phyloP scores from a whole-genome alignment of 257 asterid genomes.

The Solanum raphanifolium region DNA sequence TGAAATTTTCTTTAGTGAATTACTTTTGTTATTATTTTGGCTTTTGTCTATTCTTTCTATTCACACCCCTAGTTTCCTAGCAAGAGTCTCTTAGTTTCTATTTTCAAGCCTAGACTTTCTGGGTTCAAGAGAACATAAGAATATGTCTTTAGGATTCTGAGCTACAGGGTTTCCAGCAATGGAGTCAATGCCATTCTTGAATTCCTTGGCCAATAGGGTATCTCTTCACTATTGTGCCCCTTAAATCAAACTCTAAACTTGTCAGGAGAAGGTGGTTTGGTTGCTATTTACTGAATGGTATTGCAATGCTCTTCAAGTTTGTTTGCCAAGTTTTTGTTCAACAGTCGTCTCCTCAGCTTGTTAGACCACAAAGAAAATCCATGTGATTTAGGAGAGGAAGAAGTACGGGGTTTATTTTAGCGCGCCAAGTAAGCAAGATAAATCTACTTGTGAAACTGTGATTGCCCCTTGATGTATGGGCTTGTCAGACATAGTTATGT shows the following conservation, averaged over 20 bases:
- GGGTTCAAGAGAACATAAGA: background rate
- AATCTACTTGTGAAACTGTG: background rate
- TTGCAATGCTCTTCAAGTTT: background rate
- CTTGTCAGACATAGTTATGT: background rate
- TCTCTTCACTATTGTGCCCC: background rate
- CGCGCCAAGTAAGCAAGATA: background rate
- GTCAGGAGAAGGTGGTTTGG: background rate
- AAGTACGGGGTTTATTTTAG: background rate
- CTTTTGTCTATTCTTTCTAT: background rate
- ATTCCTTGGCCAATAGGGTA: background rate
- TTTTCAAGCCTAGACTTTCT: background rate
- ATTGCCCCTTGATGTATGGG: background rate
- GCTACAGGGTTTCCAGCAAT: background rate
- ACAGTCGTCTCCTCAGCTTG: background rate
- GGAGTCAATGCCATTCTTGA: background rate
- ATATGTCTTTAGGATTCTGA: background rate
- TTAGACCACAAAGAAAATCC: background rate
- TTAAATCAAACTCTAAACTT: background rate
- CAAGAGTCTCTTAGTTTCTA: background rate
- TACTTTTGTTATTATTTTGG: background rate
- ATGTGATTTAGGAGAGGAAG: background rate
- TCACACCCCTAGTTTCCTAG: background rate
- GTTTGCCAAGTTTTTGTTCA: background rate
- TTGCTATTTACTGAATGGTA: background rate
- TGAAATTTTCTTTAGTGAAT: background rate